Percentiles rank a stretch among this genome's conserved stretches.
phyloP scores from a whole-genome alignment of 176 grass and related monocot genomes.

The Puccinellia tenuiflora region DNA sequence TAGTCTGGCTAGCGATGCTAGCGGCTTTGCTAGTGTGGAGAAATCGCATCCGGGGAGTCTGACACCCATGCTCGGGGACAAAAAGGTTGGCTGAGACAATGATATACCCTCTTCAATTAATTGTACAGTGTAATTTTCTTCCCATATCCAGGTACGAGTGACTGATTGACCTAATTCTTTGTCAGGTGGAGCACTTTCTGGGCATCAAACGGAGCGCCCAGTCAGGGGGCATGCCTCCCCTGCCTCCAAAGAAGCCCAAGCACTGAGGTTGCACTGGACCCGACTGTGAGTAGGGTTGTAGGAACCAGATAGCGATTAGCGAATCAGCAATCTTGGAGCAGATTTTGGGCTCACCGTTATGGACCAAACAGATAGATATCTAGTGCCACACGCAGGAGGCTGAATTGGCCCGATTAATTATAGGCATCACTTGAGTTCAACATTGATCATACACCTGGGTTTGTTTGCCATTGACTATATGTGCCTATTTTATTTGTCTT shows the following conservation, averaged over 20 bases:
- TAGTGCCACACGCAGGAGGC: background rate
- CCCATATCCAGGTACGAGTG: slow-evolving; percentile 2
- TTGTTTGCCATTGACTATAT: no score
- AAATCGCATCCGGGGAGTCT: slow-evolving; percentile 67
- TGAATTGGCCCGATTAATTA: no score
- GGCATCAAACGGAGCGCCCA: slow-evolving; percentile 72
- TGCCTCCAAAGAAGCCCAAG: slow-evolving; percentile 62
- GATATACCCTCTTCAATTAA: background rate
- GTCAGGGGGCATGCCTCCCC: slow-evolving; percentile 56
- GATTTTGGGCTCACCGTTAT: background rate
- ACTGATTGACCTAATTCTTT: background rate
- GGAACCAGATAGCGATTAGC: background rate
- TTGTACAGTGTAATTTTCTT: background rate
- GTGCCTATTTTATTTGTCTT: no score
- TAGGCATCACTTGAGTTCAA: no score
- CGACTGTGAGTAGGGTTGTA: no score
- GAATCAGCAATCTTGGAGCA: slow-evolving; percentile 8
- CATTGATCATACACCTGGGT: no score
- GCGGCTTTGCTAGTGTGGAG: slow-evolving; percentile 70
- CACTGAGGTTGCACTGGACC: slow-evolving; percentile 29
- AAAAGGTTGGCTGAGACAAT: slow-evolving; percentile 56
- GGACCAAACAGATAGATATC: background rate
- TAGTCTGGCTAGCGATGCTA: slow-evolving; percentile 57
- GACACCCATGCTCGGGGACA: slow-evolving; percentile 89
- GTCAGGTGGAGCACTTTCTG: slow-evolving; percentile 79